Evolutionary conservation across 345 rosid genomes (phyloP).

Genomic region (Citrus mangshanensis): DNA sequence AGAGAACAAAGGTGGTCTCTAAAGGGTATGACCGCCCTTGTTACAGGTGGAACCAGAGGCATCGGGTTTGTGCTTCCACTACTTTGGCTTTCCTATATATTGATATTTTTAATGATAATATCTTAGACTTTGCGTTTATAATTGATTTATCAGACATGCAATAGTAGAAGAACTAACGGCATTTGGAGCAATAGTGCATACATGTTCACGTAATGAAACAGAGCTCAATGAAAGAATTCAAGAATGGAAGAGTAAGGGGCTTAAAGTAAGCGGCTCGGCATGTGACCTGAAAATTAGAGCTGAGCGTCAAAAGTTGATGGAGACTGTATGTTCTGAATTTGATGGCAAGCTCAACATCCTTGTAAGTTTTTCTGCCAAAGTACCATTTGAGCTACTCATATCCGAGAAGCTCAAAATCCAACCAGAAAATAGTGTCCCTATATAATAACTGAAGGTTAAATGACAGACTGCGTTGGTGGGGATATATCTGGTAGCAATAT

Average conservation of each 20-base stretch:
- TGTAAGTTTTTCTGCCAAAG: slow-evolving; percentile 25
- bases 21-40: slow-evolving; percentile 23
- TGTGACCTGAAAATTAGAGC: slow-evolving; percentile 39
- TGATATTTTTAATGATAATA: background rate
- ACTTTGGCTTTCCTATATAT: background rate
- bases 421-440: no score
- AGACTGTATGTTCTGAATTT: slow-evolving; percentile 40
- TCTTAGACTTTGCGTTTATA: background rate
- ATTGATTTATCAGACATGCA: slow-evolving; percentile 2
- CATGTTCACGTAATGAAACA: slow-evolving; percentile 1
- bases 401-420: no score
- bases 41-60: slow-evolving; percentile 31
- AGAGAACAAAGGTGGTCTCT: slow-evolving; percentile 23
- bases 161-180: slow-evolving; percentile 8
- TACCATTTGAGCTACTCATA: background rate
- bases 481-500: no score
- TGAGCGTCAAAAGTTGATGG: slow-evolving; percentile 43
- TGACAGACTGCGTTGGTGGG: background rate
- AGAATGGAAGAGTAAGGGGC: slow-evolving; percentile 47
- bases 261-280: slow-evolving; percentile 50
- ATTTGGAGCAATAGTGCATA: slow-evolving; percentile 13
- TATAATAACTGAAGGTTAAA: no score
- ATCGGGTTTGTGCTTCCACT: slow-evolving; percentile 12
- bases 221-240: slow-evolving; percentile 2
- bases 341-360: slow-evolving; percentile 58